Conservation (phyloP, 139 green algal genomes). For the Mesotaenium endlicherianum region DNA sequence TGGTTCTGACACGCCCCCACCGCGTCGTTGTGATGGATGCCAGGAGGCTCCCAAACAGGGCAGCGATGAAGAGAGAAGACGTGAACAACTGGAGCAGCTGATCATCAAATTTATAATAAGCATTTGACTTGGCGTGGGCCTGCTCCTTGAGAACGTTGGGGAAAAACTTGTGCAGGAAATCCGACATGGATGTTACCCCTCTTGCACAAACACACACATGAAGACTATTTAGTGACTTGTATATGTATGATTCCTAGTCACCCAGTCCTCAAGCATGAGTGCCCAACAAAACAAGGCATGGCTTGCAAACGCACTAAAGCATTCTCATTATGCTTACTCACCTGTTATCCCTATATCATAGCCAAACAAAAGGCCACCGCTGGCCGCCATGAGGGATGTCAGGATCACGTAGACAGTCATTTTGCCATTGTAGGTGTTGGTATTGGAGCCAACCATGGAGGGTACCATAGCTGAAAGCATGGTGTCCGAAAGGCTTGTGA, state of each 20-base stretch:
- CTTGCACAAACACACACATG: background rate
- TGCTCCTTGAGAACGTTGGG: constrained; percentile 51
- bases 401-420: constrained; percentile 42
- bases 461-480: too few species aligned
- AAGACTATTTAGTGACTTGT: background rate
- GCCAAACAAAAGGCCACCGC: constrained; percentile 63
- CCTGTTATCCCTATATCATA: constrained; percentile 64
- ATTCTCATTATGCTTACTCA: background rate
- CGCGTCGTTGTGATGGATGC: constrained; percentile 40
- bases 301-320: background rate
- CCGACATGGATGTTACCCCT: constrained; percentile 51
- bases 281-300: background rate
- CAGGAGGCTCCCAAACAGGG: constrained; percentile 45
- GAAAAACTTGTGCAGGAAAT: constrained; percentile 66
- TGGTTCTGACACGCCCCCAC: constrained; percentile 60
- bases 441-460: too few species aligned
- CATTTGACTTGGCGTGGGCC: too few species aligned
- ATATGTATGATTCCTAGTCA: background rate
- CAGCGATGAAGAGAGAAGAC: constrained; percentile 70
- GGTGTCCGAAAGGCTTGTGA: too few species aligned
- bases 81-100: constrained; percentile 75
- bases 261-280: background rate
- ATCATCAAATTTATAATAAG: constrained; percentile 62
- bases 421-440: constrained; percentile 22
- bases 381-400: constrained; percentile 45